phyloP scores from a whole-genome alignment of 768 basidiomycete genomes.

The Suillus variegatus region DNA sequence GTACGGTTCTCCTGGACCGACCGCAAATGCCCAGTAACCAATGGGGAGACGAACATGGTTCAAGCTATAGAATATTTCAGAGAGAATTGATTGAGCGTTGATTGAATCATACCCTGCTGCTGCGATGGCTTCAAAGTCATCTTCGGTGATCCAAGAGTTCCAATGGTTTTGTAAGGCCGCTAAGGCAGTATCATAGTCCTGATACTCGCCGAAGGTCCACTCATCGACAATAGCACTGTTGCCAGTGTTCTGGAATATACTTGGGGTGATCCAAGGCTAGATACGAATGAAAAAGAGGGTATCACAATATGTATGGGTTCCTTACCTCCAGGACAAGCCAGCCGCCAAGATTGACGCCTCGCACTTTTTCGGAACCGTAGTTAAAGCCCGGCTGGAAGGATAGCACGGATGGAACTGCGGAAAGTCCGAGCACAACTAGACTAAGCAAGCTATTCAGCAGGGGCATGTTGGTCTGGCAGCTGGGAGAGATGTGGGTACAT shows the following conservation, averaged over 20 bases:
- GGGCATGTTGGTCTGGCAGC: constrained; percentile 5
- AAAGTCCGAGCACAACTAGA: constrained; percentile 1
- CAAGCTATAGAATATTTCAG: constrained; percentile 43
- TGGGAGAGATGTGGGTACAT: background rate
- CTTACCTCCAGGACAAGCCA: constrained; percentile 34
- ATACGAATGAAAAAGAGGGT: constrained; percentile 24
- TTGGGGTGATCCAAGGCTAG: constrained; percentile 78
- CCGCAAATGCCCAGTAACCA: constrained; percentile 48
- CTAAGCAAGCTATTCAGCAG: background rate
- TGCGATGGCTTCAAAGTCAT: constrained; percentile 65
- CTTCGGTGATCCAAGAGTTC: constrained; percentile 68
- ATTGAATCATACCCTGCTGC: constrained; percentile 10
- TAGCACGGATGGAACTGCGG: constrained; percentile 5
- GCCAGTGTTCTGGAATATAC: constrained; percentile 70
- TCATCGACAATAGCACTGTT: constrained; percentile 33
- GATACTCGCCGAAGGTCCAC: constrained; percentile 58
- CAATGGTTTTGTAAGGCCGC: constrained; percentile 69
- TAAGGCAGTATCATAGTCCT: constrained; percentile 44
- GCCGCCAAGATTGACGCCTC: constrained; percentile 36
- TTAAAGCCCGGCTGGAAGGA: constrained; percentile 24
- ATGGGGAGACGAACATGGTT: constrained; percentile 69
- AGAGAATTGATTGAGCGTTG: constrained; percentile 5
- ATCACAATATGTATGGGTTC: constrained; percentile 12
- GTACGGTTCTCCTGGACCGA: constrained; percentile 41
- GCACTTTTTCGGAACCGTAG: constrained; percentile 29